Base-by-base conservation (phyloP, 192 early-diverging fungal genomes). In the Diversispora epigaea region DNA sequence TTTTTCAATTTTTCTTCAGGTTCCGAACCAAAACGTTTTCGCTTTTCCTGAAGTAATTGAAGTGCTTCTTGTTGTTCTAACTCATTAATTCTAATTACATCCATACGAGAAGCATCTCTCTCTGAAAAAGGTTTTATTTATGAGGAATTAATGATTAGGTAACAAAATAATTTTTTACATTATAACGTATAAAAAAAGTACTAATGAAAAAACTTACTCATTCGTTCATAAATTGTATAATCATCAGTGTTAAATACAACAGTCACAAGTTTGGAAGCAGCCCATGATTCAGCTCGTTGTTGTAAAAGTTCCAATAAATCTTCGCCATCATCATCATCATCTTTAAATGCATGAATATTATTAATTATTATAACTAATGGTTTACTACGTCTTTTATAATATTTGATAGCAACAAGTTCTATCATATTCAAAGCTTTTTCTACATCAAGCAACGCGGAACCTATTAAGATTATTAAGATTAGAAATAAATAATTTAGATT, bases 201-300 rank as follows among this genome's bases (percentile, higher is more conserved):
- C 2, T 50, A 50, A 50, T 12, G 3, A n/a, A 66, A 45, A 47
- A 41, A 74, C 60, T 61, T 22, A 74, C 72, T 74, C 72, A 74
- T 52, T 5, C 72, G 45, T 17, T 74, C 72, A 52, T 74, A 64
- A 14, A 74, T 46, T 19, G 58, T 12, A 64, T 74, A 74, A 74
- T 74, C 72, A 63, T 74, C 72, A 6, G 72, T 74, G 22, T 74
- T 74, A 40, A 74, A 74, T 5, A 74, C 8, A 22, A 64, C 40
- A 17, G 60, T 74, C 14, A 63, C 72, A 44, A 74, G 11, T 39
- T 19, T 74, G 0, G 72, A 0, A 63, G 72, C 72, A 32, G 72
- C 72, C 72, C 72, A 74, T 60, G 72, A 22, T 74, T 74, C 72
- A 44, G 72, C 72, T 12, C 72, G 40, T 43, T 74, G 72, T 54